A percentile compares a stretch with the other conserved stretches of the same genome.
Evolutionary conservation across 768 basidiomycete species (phyloP).

Genomic region (Coprinellus micaceus): DNA sequence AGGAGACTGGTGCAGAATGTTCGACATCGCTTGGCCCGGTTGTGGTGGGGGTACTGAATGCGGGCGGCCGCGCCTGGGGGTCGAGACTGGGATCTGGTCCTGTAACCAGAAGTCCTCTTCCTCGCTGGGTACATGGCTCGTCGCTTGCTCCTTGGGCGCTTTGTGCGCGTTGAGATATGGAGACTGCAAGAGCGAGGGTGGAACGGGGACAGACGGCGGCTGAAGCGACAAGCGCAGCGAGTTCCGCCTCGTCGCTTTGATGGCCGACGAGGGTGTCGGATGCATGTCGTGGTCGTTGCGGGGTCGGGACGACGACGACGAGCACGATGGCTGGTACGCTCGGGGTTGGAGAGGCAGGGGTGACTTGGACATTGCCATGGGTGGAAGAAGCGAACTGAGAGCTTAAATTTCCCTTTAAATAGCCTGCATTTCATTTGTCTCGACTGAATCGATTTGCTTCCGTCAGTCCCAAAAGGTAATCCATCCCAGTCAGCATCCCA

Average conservation of each 20-base stretch:
- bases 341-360: not conserved
- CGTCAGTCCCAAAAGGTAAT: not conserved
- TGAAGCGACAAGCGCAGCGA: slow-evolving; percentile 36
- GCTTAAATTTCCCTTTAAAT: not conserved
- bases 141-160: slow-evolving; percentile 34
- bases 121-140: slow-evolving; percentile 38
- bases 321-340: not conserved
- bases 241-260: slow-evolving; percentile 24
- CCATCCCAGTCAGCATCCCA: not conserved
- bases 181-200: slow-evolving; percentile 54
- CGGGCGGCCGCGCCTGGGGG: slow-evolving; percentile 14
- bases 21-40: not conserved
- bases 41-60: slow-evolving; percentile 11
- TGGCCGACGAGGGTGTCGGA: not conserved
- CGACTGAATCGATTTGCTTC: slow-evolving; percentile 4
- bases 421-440: slow-evolving; percentile 4
- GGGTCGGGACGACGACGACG: not conserved
- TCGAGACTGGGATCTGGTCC: slow-evolving; percentile 53
- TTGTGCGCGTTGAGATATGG: slow-evolving; percentile 52
- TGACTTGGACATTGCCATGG: slow-evolving; percentile 3
- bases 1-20: not conserved
- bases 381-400: not conserved
- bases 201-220: slow-evolving; percentile 44
- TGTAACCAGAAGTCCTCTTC: slow-evolving; percentile 60
- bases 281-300: not conserved